Percentiles rank a stretch among this genome's conserved stretches.
phyloP scores from a whole-genome alignment of 306 rosid species.

The Clitoria ternatea region DNA sequence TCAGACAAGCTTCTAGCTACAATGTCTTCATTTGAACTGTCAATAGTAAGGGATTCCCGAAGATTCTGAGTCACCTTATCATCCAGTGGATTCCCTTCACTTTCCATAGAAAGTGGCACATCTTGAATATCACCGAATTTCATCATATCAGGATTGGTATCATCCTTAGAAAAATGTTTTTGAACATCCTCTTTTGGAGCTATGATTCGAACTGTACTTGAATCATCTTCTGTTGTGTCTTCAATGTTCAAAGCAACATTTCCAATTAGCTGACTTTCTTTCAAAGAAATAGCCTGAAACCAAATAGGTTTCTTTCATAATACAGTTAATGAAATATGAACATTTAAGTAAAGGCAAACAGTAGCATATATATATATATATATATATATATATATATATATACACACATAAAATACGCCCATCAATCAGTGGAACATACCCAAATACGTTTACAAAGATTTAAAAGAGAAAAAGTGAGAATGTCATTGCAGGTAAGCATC shows the following conservation, averaged over 20 bases:
- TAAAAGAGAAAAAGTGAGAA: background rate
- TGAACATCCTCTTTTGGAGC: conserved; percentile 45
- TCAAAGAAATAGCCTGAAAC: conserved; percentile 77
- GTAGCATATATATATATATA: background rate
- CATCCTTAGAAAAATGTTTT: conserved; percentile 29
- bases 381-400: background rate
- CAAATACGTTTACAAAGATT: background rate
- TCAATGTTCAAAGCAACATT: conserved; percentile 60
- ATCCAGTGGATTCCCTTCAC: conserved; percentile 28
- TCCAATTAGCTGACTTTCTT: conserved; percentile 79
- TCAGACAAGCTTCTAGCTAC: conserved; percentile 33
- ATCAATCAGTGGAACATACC: background rate
- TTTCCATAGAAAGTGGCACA: conserved; percentile 25
- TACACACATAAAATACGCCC: background rate
- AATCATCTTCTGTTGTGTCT: conserved; percentile 39
- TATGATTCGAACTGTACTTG: conserved; percentile 65
- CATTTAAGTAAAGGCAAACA: background rate
- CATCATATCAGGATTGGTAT: conserved; percentile 19
- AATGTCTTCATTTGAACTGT: conserved; percentile 35
- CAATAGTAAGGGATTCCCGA: conserved; percentile 12
- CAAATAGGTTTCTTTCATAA: conserved; percentile 29
- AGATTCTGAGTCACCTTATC: conserved; percentile 36
- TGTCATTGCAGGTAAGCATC: background rate
- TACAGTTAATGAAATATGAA: background rate
- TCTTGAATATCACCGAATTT: conserved; percentile 35